These are phyloP conservation scores for Hyphopichia khmerensis DNA, from an alignment of 1,139 yeast species.

Conservation along the genomic window DNA sequence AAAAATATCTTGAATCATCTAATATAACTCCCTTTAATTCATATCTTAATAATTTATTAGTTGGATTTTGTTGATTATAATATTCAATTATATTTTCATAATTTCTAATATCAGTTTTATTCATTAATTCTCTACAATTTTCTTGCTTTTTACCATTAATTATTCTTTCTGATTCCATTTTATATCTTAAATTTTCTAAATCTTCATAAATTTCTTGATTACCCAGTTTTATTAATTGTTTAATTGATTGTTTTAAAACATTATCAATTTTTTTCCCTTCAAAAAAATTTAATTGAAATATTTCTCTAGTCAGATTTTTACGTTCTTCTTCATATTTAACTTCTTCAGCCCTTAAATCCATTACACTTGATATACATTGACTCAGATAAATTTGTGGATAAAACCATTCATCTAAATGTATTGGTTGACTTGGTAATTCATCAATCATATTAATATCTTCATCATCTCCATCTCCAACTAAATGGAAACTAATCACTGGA, in stretches of 20 bases:
- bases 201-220: constrained; percentile 20
- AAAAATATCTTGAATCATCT: constrained; percentile 30
- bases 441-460: constrained; percentile 4
- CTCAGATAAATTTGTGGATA: constrained; percentile 33
- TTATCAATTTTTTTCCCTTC: constrained; percentile 35
- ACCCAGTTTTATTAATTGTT: constrained; percentile 12
- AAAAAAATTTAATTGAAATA: constrained; percentile 32
- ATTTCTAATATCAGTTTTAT: constrained; percentile 17
- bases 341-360: constrained; percentile 18
- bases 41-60: constrained; percentile 19
- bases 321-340: constrained; percentile 15
- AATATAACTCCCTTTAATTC: constrained; percentile 27
- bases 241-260: constrained; percentile 21
- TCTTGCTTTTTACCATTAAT: constrained; percentile 14
- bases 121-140: constrained; percentile 14
- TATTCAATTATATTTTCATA: constrained; percentile 19
- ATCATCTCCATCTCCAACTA: constrained; percentile 27
- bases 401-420: constrained; percentile 26
- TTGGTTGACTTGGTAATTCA: constrained; percentile 13
- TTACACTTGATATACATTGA: constrained; percentile 17
- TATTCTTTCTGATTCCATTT: constrained; percentile 13
- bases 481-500: constrained; percentile 32
- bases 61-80: constrained; percentile 10
- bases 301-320: constrained; percentile 16
- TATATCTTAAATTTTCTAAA: constrained; percentile 19